Percentiles rank a stretch among this genome's conserved stretches.
These are phyloP conservation scores for Tetradesmus lagerheimii DNA, from an alignment of 139 green algal species.

Conservation along the genomic window DNA sequence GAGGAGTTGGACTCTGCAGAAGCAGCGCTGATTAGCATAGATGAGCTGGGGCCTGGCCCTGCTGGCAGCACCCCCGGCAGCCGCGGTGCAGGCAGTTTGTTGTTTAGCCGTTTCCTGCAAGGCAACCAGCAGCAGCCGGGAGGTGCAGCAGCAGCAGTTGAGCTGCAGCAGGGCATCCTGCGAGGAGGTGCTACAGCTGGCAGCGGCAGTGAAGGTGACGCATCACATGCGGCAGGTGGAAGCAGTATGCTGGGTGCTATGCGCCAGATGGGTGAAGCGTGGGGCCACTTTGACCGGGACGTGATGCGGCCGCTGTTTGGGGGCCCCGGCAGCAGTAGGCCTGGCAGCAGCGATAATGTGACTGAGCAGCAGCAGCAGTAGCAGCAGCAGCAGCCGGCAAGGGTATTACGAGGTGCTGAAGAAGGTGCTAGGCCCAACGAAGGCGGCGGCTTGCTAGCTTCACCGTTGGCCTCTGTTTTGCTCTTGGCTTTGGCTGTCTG, in stretches of 20 bases:
- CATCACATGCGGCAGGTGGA: background rate
- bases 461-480: too few relatives aligned
- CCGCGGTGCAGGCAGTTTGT: background rate
- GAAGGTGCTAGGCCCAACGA: background rate
- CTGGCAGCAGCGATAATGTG: background rate
- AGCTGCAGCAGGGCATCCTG: background rate
- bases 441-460: background rate
- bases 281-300: conserved; percentile 60
- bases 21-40: background rate
- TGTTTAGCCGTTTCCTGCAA: background rate
- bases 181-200: background rate
- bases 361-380: background rate
- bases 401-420: background rate
- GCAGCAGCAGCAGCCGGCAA: background rate
- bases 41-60: background rate
- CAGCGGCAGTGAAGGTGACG: background rate
- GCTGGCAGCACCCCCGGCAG: background rate
- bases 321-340: conserved; percentile 43
- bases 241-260: conserved; percentile 22
- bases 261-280: conserved; percentile 41
- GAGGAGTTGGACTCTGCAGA: background rate
- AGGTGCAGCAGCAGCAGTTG: background rate
- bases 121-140: background rate
- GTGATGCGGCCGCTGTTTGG: conserved; percentile 72
- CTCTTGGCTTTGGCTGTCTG: too few relatives aligned